Conservation (phyloP, 1,284 basidiomycete species). For the Abortiporus biennis region DNA sequence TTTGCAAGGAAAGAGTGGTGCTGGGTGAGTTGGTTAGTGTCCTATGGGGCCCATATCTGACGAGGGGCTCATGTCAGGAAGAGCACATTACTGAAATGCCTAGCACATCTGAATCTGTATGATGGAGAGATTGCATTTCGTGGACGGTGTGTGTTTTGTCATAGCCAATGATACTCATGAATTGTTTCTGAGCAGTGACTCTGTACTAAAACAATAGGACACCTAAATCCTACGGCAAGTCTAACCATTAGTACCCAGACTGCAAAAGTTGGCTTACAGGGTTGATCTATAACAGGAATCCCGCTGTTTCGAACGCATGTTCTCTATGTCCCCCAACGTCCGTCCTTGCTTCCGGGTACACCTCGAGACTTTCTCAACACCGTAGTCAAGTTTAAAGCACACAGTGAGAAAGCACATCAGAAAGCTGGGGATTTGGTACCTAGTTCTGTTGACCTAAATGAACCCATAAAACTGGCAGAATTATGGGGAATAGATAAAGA, state of each 20-base stretch:
- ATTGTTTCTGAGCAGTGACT: neutral
- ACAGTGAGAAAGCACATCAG: conserved; percentile 24
- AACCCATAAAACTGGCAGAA: conserved; percentile 50
- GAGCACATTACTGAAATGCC: conserved; percentile 77
- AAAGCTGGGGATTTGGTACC: conserved; percentile 8
- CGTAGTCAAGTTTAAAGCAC: conserved; percentile 52
- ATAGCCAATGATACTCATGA: neutral
- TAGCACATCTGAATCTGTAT: conserved; percentile 74
- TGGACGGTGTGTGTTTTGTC: conserved; percentile 47
- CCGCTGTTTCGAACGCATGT: conserved; percentile 73
- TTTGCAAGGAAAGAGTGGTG: conserved; percentile 70
- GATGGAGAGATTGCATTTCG: conserved; percentile 57
- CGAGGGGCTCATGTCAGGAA: conserved; percentile 40
- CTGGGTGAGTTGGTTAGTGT: conserved; percentile 46
- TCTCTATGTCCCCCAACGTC: conserved; percentile 81
- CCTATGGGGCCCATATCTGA: neutral
- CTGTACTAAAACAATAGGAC: conserved; percentile 28
- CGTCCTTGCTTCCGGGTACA: conserved; percentile 76
- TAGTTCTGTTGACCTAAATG: conserved; percentile 16
- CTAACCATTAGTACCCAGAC: neutral
- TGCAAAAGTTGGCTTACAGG: conserved; percentile 1
- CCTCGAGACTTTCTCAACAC: conserved; percentile 66
- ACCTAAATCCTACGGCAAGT: conserved; percentile 36
- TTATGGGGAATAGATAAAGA: conserved; percentile 63
- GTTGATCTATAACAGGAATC: conserved; percentile 45